A percentile compares a stretch with the other conserved stretches of the same genome.
phyloP scores from a whole-genome alignment of 2,329 filamentous ascomycete species.

The Cryphonectria carpinicola region DNA sequence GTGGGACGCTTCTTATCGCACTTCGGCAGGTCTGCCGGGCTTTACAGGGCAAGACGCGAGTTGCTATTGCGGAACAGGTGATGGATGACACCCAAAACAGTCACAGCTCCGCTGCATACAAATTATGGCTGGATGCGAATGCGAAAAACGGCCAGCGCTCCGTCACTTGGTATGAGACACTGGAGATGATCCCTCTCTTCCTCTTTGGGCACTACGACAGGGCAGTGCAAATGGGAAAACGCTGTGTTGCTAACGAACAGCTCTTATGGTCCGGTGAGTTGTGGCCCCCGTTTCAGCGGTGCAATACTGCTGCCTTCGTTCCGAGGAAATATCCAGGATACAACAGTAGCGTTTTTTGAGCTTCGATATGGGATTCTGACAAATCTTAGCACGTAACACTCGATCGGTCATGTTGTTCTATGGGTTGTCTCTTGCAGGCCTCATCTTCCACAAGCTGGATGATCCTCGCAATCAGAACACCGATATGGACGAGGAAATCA shows the following conservation, averaged over 20 bases:
- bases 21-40: slow-evolving; percentile 70
- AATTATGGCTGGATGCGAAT: slow-evolving; percentile 58
- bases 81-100: slow-evolving; percentile 64
- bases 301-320: neutral
- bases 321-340: neutral
- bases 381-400: slow-evolving; percentile 49
- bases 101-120: slow-evolving; percentile 64
- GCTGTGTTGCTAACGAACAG: slow-evolving; percentile 50
- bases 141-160: slow-evolving; percentile 66
- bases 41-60: slow-evolving; percentile 73
- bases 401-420: slow-evolving; percentile 63
- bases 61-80: slow-evolving; percentile 54
- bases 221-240: slow-evolving; percentile 60
- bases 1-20: slow-evolving; percentile 70
- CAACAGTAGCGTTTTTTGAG: neutral
- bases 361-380: neutral
- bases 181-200: slow-evolving; percentile 66
- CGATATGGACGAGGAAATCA: slow-evolving; percentile 47
- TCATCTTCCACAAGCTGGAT: slow-evolving; percentile 53
- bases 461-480: slow-evolving; percentile 50
- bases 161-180: slow-evolving; percentile 68
- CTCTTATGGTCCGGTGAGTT: slow-evolving; percentile 58
- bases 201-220: slow-evolving; percentile 66
- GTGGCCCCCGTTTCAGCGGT: neutral
- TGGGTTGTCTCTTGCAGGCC: slow-evolving; percentile 59